Evolutionary conservation across 805 yeast genomes (phyloP).

Genomic region (Monosporozyma aquatica): DNA sequence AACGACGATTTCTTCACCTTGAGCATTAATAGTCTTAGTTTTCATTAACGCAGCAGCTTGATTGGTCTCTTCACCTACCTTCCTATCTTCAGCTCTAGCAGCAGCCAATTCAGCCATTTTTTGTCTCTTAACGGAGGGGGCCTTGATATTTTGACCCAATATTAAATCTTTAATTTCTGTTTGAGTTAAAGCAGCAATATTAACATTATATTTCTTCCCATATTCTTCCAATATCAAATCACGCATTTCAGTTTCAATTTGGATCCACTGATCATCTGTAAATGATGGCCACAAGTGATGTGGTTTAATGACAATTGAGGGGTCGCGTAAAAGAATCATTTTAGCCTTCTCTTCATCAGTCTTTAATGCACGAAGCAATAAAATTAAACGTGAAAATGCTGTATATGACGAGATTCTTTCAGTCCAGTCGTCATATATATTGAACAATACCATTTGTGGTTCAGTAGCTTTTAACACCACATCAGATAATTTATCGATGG

Average conservation of each 20-base stretch:
- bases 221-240: conserved; percentile 82
- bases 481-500: conserved; percentile 69
- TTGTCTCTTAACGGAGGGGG: conserved; percentile 82
- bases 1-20: conserved; percentile 92
- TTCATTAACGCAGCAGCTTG: conserved; percentile 66
- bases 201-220: conserved; percentile 75
- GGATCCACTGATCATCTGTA: conserved; percentile 83
- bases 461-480: conserved; percentile 79
- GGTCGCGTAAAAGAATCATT: conserved; percentile 65
- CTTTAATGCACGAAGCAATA: conserved; percentile 74
- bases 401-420: conserved; percentile 76
- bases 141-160: conserved; percentile 85
- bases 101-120: conserved; percentile 69
- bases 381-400: conserved; percentile 80
- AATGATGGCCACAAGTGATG: conserved; percentile 94
- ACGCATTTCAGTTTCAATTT: conserved; percentile 77
- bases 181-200: conserved; percentile 80
- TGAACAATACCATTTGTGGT: conserved; percentile 86
- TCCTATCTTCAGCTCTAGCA: conserved; percentile 28
- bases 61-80: conserved; percentile 32
- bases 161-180: conserved; percentile 90
- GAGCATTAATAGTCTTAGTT: conserved; percentile 78
- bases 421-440: conserved; percentile 92
- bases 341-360: conserved; percentile 71
- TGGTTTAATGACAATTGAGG: conserved; percentile 54